A percentile compares a stretch with the other conserved stretches of the same genome.
Conservation (phyloP, 192 early-diverging fungal species). For the Cladochytrium replicatum region DNA sequence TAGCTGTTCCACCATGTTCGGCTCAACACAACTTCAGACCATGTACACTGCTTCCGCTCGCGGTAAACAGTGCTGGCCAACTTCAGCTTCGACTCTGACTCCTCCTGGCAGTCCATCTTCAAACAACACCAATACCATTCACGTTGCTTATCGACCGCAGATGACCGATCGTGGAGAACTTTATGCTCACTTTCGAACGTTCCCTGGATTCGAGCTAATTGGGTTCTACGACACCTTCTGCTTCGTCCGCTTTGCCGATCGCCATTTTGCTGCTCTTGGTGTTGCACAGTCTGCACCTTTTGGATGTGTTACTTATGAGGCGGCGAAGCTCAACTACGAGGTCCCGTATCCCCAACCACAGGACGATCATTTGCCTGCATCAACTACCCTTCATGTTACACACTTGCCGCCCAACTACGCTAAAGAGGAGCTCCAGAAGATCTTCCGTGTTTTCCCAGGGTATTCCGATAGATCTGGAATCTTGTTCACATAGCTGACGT, state of each 20-base stretch:
- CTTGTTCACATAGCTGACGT: too few relatives aligned
- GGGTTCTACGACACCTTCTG: slow-evolving; percentile 27
- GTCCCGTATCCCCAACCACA: slow-evolving; percentile 26
- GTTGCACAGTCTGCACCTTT: slow-evolving; percentile 9
- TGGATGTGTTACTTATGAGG: slow-evolving; percentile 17
- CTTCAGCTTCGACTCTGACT: too few relatives aligned
- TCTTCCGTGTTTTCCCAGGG: slow-evolving; percentile 19
- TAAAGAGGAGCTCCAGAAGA: slow-evolving; percentile 21
- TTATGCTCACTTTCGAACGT: slow-evolving; percentile 18
- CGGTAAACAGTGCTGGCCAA: too few relatives aligned
- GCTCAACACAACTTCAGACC: too few relatives aligned
- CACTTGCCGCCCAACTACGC: slow-evolving; percentile 26
- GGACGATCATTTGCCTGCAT: slow-evolving; percentile 10
- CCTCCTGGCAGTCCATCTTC: too few relatives aligned
- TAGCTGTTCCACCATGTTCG: too few relatives aligned
- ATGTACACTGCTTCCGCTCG: too few relatives aligned
- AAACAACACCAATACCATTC: slow-evolving; percentile 13
- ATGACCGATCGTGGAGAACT: slow-evolving; percentile 22
- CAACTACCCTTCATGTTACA: slow-evolving; percentile 19
- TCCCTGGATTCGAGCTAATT: slow-evolving; percentile 20
- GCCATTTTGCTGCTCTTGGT: too few relatives aligned
- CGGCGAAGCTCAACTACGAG: slow-evolving; percentile 17
- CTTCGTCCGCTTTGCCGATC: slow-evolving; percentile 17
- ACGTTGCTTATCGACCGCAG: slow-evolving; percentile 17
- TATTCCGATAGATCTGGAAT: too few relatives aligned